Evolutionary conservation across 2,329 filamentous ascomycete genomes (phyloP).

Genomic region (Claviceps spartinae): DNA sequence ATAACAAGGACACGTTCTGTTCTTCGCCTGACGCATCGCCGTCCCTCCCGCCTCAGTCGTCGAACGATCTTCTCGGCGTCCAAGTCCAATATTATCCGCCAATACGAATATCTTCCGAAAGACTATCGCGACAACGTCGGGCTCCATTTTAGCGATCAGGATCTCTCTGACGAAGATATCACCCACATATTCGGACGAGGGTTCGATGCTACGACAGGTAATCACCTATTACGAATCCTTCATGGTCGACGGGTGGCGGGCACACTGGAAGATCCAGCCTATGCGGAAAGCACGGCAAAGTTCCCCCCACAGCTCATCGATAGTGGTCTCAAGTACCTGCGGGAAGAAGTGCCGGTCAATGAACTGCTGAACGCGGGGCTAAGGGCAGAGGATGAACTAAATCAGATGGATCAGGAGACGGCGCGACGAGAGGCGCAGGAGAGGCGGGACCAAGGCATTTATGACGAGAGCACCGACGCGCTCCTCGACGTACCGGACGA

Average conservation of each 20-base stretch:
- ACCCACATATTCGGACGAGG: constrained; percentile 35
- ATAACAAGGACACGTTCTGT: background rate
- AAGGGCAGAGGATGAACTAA: constrained; percentile 49
- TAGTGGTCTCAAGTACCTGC: constrained; percentile 40
- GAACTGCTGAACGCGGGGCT: constrained; percentile 48
- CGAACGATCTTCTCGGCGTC: constrained; percentile 22
- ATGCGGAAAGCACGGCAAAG: constrained; percentile 31
- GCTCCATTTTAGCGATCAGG: constrained; percentile 35
- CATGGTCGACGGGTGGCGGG: constrained; percentile 52
- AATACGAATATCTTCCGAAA: constrained; percentile 44
- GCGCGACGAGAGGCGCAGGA: constrained; percentile 12
- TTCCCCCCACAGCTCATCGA: constrained; percentile 29
- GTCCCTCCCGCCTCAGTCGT: constrained; percentile 9
- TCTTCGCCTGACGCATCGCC: background rate
- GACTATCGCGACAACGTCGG: constrained; percentile 43
- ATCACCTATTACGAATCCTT: constrained; percentile 41
- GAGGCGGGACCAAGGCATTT: constrained; percentile 11
- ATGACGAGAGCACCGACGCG: constrained; percentile 9
- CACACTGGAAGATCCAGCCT: constrained; percentile 45
- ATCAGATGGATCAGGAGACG: constrained; percentile 31
- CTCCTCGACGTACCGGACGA: constrained; percentile 19
- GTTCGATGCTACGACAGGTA: constrained; percentile 31
- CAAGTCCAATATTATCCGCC: constrained; percentile 26
- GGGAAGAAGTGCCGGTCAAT: constrained; percentile 40
- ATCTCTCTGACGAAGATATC: constrained; percentile 35